These are phyloP conservation scores for Golubevia pallescens DNA, from an alignment of 1,284 basidiomycete genomes.

Conservation along the genomic window DNA sequence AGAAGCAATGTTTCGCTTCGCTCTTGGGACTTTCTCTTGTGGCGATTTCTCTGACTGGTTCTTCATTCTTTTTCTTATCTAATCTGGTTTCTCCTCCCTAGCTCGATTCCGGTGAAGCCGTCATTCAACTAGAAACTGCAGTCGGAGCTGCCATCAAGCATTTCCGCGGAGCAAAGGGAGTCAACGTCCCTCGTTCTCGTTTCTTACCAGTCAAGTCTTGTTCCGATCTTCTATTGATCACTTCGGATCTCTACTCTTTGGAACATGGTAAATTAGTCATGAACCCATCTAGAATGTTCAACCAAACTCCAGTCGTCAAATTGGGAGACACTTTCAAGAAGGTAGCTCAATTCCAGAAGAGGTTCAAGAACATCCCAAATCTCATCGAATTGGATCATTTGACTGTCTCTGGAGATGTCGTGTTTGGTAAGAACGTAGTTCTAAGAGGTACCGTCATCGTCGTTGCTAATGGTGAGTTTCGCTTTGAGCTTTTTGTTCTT, in stretches of 20 bases:
- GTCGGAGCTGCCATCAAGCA: constrained; percentile 98
- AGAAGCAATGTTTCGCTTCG: background rate
- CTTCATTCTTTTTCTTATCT: background rate
- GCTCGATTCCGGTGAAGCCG: constrained; percentile 73
- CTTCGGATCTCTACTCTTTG: constrained; percentile 93
- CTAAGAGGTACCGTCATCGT: constrained; percentile 61
- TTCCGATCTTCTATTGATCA: constrained; percentile 74
- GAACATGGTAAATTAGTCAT: constrained; percentile 93
- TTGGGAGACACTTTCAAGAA: constrained; percentile 79
- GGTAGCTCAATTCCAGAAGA: constrained; percentile 96
- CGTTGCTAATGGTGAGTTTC: constrained; percentile 59
- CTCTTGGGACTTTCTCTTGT: too few relatives aligned
- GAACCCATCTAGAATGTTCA: constrained; percentile 85
- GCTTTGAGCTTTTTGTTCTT: constrained; percentile 30
- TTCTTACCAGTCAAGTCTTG: constrained; percentile 88
- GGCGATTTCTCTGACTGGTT: background rate
- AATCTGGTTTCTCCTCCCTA: background rate
- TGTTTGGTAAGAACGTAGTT: constrained; percentile 57
- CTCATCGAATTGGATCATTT: constrained; percentile 62
- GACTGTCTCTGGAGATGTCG: constrained; percentile 62
- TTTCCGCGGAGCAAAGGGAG: constrained; percentile 86
- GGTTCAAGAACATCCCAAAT: constrained; percentile 95
- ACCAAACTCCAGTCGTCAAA: constrained; percentile 92
- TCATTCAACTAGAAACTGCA: constrained; percentile 91
- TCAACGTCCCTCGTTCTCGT: constrained; percentile 95